A percentile compares a stretch with the other conserved stretches of the same genome.
These are phyloP conservation scores for Apium graveolens DNA, from an alignment of 129 eudicot species.

Conservation along the genomic window DNA sequence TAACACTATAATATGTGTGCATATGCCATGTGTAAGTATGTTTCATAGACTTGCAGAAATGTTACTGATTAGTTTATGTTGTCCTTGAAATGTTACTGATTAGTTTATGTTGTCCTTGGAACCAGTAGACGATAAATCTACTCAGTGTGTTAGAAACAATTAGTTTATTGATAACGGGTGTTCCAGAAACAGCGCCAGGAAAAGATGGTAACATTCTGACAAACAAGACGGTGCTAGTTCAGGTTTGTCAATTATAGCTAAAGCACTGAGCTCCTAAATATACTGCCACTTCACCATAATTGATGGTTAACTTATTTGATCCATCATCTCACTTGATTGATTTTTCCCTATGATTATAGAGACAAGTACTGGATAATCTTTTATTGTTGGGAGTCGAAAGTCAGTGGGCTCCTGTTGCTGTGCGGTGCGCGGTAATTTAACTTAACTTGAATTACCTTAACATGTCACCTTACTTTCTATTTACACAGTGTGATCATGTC, in stretches of 20 bases:
- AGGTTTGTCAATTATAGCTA: slow-evolving; percentile 40
- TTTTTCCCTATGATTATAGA: slow-evolving; percentile 33
- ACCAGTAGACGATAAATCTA: slow-evolving; percentile 86
- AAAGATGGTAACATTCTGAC: slow-evolving; percentile 57
- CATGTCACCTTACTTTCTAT: background rate
- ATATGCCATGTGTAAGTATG: too few species aligned
- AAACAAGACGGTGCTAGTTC: slow-evolving; percentile 79
- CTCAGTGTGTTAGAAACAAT: slow-evolving; percentile 82
- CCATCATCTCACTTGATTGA: slow-evolving; percentile 6
- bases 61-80: slow-evolving; percentile 15
- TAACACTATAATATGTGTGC: background rate
- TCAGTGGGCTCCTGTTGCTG: slow-evolving; percentile 92
- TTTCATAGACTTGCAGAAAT: slow-evolving; percentile 6
- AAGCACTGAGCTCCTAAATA: background rate
- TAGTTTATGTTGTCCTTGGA: slow-evolving; percentile 11
- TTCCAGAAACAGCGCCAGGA: slow-evolving; percentile 53
- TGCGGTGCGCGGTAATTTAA: slow-evolving; percentile 77
- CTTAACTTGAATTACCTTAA: slow-evolving; percentile 10
- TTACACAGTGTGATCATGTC: background rate
- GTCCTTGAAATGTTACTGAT: slow-evolving; percentile 19
- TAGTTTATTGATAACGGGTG: slow-evolving; percentile 55
- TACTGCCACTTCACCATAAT: background rate
- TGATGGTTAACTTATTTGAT: background rate
- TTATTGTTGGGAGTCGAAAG: slow-evolving; percentile 94
- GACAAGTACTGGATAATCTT: slow-evolving; percentile 70